phyloP scores from a whole-genome alignment of 768 basidiomycete genomes.

The Clitopilus passeckerianus region DNA sequence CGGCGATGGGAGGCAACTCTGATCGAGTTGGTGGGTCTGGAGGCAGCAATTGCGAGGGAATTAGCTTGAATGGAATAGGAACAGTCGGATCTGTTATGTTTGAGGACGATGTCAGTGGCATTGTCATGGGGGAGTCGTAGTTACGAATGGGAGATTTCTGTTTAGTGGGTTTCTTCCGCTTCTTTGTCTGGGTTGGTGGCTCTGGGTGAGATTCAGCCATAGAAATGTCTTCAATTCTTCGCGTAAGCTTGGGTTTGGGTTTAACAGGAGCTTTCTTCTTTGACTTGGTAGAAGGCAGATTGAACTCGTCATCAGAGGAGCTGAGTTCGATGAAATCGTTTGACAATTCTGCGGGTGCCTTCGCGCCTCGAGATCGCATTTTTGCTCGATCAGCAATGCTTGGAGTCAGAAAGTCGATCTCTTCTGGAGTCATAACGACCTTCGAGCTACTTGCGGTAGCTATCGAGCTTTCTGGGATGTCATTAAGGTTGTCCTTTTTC shows the following conservation, averaged over 20 bases:
- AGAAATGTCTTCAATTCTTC: slow-evolving; percentile 18
- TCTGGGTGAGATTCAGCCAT: slow-evolving; percentile 10
- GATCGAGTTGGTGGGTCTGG: background rate
- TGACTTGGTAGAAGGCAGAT: slow-evolving; percentile 18
- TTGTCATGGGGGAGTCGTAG: background rate
- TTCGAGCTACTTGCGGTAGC: background rate
- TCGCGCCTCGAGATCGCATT: slow-evolving; percentile 39
- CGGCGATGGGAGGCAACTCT: background rate
- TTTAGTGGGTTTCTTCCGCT: background rate
- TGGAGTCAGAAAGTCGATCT: slow-evolving; percentile 15
- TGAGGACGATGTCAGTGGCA: background rate
- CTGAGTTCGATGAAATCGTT: slow-evolving; percentile 39
- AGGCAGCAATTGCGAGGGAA: background rate
- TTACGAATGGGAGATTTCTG: background rate
- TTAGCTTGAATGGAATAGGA: slow-evolving; percentile 2
- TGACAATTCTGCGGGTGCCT: slow-evolving; percentile 5
- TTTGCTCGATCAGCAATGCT: slow-evolving; percentile 58
- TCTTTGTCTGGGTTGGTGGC: slow-evolving; percentile 7
- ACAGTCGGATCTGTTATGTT: background rate
- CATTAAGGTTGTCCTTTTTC: slow-evolving; percentile 1
- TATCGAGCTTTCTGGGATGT: slow-evolving; percentile 1
- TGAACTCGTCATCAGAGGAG: slow-evolving; percentile 36
- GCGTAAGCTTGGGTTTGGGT: slow-evolving; percentile 14
- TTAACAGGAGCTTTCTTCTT: slow-evolving; percentile 14
- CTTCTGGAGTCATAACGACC: slow-evolving; percentile 4